Evolutionary conservation across 768 basidiomycete species (phyloP).

Genomic region (Rickenella mellea): DNA sequence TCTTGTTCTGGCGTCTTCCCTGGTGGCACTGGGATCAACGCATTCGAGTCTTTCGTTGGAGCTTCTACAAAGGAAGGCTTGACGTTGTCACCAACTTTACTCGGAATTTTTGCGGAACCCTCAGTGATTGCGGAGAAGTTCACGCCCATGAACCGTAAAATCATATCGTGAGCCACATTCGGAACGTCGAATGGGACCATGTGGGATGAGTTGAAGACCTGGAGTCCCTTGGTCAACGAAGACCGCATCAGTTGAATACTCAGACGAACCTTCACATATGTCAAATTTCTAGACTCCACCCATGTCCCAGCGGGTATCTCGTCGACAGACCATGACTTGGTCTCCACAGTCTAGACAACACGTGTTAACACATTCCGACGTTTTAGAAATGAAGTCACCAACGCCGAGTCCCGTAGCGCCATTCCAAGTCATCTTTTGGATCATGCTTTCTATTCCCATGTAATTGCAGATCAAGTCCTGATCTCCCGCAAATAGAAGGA

Average conservation of each 20-base stretch:
- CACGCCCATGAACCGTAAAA: conserved; percentile 91
- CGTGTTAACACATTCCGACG: conserved; percentile 1
- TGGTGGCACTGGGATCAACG: conserved; percentile 11
- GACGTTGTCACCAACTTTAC: conserved; percentile 61
- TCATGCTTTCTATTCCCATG: conserved; percentile 80
- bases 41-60: conserved; percentile 19
- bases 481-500: conserved; percentile 91
- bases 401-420: conserved; percentile 81
- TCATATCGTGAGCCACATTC: conserved; percentile 91
- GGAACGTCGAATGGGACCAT: conserved; percentile 92
- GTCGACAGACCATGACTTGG: conserved; percentile 68
- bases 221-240: background rate
- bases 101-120: conserved; percentile 73
- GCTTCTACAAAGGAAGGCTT: conserved; percentile 56
- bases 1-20: conserved; percentile 67
- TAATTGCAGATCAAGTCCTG: conserved; percentile 97
- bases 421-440: conserved; percentile 78
- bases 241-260: background rate
- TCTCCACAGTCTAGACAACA: conserved; percentile 46
- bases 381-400: conserved; percentile 19
- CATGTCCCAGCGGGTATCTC: conserved; percentile 79
- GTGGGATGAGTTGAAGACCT: conserved; percentile 92
- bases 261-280: conserved; percentile 73
- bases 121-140: conserved; percentile 78
- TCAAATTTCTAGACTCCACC: conserved; percentile 82